Percentiles rank a stretch among this genome's conserved stretches.
Conservation (phyloP, 2,329 filamentous ascomycete species). For the Plectosphaerella plurivora region DNA sequence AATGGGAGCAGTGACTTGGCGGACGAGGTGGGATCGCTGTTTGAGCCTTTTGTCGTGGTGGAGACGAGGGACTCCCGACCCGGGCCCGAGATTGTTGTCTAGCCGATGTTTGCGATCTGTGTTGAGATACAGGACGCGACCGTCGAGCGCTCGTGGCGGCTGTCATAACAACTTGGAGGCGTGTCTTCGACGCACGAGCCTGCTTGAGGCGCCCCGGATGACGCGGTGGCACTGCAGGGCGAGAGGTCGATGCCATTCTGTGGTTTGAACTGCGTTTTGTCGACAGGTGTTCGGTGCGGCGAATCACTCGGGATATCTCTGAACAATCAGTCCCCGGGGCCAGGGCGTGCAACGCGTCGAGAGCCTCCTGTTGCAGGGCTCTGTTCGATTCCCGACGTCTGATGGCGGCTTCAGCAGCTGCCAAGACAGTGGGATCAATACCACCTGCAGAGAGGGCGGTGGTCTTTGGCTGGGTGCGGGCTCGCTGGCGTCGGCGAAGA, state of each 20-base stretch:
- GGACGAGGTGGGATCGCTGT: no score
- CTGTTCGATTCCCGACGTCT: not conserved
- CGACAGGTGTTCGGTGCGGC: not conserved
- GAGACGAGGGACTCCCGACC: no score
- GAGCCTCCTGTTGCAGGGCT: not conserved
- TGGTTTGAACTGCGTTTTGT: no score
- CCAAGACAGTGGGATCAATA: not conserved
- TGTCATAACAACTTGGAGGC: no score
- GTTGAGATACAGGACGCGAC: no score
- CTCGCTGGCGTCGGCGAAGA: constrained; percentile 26
- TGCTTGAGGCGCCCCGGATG: not conserved
- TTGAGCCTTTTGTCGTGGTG: no score
- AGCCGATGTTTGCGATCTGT: no score
- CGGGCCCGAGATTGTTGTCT: no score
- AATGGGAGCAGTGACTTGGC: no score
- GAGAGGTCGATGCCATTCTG: no score
- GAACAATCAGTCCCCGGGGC: not conserved
- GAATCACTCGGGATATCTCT: not conserved
- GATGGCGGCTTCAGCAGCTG: not conserved
- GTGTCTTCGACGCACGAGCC: not conserved
- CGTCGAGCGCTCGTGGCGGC: no score
- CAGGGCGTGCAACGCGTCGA: not conserved
- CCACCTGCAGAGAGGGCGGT: not conserved
- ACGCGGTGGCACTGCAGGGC: not conserved
- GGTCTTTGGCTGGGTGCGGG: not conserved